Percentiles rank a stretch among this genome's conserved stretches.
phyloP scores from a whole-genome alignment of 2,329 filamentous ascomycete species.

The Neocatenulostroma microsporum region DNA sequence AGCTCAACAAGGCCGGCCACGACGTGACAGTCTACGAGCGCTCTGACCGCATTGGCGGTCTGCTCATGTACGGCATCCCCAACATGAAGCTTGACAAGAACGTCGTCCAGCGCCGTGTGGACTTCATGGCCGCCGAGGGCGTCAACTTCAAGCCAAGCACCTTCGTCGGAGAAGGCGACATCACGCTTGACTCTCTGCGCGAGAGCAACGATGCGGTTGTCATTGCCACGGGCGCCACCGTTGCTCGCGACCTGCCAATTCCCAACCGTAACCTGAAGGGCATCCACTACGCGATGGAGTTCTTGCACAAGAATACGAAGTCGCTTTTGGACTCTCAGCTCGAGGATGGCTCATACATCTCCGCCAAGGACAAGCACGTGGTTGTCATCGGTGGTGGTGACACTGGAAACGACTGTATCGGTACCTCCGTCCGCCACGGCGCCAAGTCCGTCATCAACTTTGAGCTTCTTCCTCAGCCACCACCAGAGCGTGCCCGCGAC shows the following conservation, averaged over 20 bases:
- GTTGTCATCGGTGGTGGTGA: slow-evolving; percentile 96
- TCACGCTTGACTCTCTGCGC: slow-evolving; percentile 64
- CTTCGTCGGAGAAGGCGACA: slow-evolving; percentile 64
- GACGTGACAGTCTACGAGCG: slow-evolving; percentile 86
- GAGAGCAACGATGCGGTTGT: slow-evolving; percentile 73
- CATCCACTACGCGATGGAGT: slow-evolving; percentile 95
- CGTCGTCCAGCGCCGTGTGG: slow-evolving; percentile 87
- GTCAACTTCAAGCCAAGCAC: slow-evolving; percentile 73
- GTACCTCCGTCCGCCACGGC: slow-evolving; percentile 89
- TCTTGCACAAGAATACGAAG: slow-evolving; percentile 96
- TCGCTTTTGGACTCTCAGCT: slow-evolving; percentile 89
- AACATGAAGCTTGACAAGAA: slow-evolving; percentile 99
- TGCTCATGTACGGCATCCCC: slow-evolving; percentile 97
- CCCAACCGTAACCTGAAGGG: slow-evolving; percentile 80
- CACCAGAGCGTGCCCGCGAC: slow-evolving; percentile 79
- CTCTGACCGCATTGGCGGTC: slow-evolving; percentile 78
- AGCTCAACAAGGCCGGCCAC: slow-evolving; percentile 90
- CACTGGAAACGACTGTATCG: slow-evolving; percentile 96
- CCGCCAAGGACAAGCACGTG: slow-evolving; percentile 90
- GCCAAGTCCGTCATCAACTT: slow-evolving; percentile 97
- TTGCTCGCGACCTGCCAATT: slow-evolving; percentile 86
- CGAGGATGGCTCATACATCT: slow-evolving; percentile 77
- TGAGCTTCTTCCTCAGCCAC: slow-evolving; percentile 86
- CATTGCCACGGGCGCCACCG: slow-evolving; percentile 85
- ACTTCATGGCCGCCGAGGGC: slow-evolving; percentile 89